Percentiles rank a stretch among this genome's conserved stretches.
These are phyloP conservation scores for Suillus paluster DNA, from an alignment of 768 basidiomycete genomes.

Conservation along the genomic window DNA sequence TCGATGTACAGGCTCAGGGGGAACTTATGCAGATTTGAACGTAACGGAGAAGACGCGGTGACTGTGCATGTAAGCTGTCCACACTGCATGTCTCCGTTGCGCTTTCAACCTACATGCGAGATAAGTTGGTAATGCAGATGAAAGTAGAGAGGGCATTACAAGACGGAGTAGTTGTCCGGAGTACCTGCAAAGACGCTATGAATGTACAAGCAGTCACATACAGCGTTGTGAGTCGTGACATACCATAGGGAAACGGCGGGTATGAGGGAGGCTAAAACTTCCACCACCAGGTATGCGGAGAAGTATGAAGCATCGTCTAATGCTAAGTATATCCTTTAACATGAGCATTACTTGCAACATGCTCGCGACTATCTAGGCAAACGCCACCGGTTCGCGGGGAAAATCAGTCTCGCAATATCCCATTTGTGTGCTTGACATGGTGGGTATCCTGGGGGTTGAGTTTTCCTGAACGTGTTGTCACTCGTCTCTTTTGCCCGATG, in stretches of 20 bases:
- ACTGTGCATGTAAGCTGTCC: slow-evolving; percentile 56
- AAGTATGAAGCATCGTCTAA: slow-evolving; percentile 54
- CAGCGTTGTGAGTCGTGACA: slow-evolving; percentile 17
- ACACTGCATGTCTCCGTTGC: slow-evolving; percentile 67
- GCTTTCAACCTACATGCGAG: slow-evolving; percentile 56
- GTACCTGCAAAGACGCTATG: slow-evolving; percentile 46
- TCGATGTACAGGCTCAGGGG: slow-evolving; percentile 65
- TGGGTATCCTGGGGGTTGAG: background rate
- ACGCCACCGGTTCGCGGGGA: no score
- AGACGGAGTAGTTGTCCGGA: slow-evolving; percentile 68
- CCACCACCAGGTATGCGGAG: slow-evolving; percentile 52
- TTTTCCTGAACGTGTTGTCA: background rate
- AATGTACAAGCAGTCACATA: background rate
- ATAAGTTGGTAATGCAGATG: slow-evolving; percentile 15
- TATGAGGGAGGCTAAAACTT: slow-evolving; percentile 50
- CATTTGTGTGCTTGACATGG: slow-evolving; percentile 14
- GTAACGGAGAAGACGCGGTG: slow-evolving; percentile 48
- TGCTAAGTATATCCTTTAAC: slow-evolving; percentile 60
- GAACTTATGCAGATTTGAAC: slow-evolving; percentile 41
- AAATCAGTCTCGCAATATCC: no score
- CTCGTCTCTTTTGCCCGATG: background rate
- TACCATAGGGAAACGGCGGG: slow-evolving; percentile 70
- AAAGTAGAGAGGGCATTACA: slow-evolving; percentile 41
- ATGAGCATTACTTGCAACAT: slow-evolving; percentile 71
- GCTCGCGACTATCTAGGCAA: slow-evolving; percentile 49